Evolutionary conservation across 352 stramenopile species (phyloP).

Genomic region (Halophytophthora batemanensis): DNA sequence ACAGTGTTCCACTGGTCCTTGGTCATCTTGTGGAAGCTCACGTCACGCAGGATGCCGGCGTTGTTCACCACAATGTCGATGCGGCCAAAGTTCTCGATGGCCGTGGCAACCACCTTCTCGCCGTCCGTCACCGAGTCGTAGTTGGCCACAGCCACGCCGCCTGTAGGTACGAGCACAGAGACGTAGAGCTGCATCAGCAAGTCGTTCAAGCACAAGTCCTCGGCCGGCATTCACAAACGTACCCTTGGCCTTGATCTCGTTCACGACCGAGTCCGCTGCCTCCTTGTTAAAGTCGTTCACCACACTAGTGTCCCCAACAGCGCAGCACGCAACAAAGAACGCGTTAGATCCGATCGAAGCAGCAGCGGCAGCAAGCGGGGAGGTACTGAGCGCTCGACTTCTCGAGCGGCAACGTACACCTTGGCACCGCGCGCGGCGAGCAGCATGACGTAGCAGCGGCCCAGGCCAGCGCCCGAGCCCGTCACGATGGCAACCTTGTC

Average conservation of each 20-base stretch:
- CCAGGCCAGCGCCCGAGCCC: conserved; percentile 67
- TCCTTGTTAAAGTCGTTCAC: conserved; percentile 74
- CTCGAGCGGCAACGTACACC: conserved; percentile 45
- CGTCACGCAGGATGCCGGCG: conserved; percentile 92
- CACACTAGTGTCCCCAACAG: conserved; percentile 28
- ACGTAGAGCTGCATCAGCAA: conserved; percentile 4
- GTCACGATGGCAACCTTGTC: conserved; percentile 78
- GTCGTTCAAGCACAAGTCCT: neutral
- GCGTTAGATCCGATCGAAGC: conserved; percentile 3
- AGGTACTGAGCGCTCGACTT: neutral
- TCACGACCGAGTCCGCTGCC: conserved; percentile 68
- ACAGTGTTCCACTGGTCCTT: conserved; percentile 87
- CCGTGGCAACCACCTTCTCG: conserved; percentile 75
- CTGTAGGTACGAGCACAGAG: conserved; percentile 10
- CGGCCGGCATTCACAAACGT: neutral
- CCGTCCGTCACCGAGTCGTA: conserved; percentile 87
- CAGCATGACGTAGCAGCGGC: conserved; percentile 70
- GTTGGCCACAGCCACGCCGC: conserved; percentile 70
- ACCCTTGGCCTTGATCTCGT: conserved; percentile 76
- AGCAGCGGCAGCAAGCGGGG: neutral
- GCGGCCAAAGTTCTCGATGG: conserved; percentile 64
- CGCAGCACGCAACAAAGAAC: conserved; percentile 1
- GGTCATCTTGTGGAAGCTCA: conserved; percentile 89
- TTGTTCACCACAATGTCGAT: conserved; percentile 92
- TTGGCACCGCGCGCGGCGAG: conserved; percentile 77